Percentiles rank a stretch among this genome's conserved stretches.
Conservation (phyloP, 495 filamentous ascomycete species). For the Hypoxylon subgilvum region DNA sequence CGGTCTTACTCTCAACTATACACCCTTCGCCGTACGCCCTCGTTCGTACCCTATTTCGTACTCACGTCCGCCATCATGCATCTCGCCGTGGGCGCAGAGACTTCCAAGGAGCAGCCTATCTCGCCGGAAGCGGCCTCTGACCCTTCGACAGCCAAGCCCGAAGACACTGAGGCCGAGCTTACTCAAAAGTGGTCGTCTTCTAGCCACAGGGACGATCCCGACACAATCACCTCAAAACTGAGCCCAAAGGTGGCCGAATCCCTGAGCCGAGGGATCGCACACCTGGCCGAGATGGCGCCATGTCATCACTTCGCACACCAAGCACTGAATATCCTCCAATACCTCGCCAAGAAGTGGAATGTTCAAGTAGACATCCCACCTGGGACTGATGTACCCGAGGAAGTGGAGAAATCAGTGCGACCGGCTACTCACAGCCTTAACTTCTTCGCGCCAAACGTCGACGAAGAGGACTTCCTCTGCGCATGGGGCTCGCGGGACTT, state of each 20-base stretch:
- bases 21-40: slow-evolving; percentile 61
- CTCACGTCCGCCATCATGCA: slow-evolving; percentile 65
- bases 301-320: slow-evolving; percentile 66
- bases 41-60: slow-evolving; percentile 65
- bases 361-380: slow-evolving; percentile 53
- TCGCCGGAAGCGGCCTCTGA: slow-evolving; percentile 26
- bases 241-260: slow-evolving; percentile 45
- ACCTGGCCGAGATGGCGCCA: slow-evolving; percentile 61
- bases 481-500: slow-evolving; percentile 34
- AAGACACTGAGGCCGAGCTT: slow-evolving; percentile 15
- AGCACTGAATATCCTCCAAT: slow-evolving; percentile 62
- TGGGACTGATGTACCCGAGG: slow-evolving; percentile 19
- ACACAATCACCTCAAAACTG: slow-evolving; percentile 27
- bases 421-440: slow-evolving; percentile 55
- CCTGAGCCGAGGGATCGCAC: slow-evolving; percentile 53
- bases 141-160: slow-evolving; percentile 36
- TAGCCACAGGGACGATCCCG: slow-evolving; percentile 31
- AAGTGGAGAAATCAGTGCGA: slow-evolving; percentile 39
- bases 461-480: slow-evolving; percentile 49
- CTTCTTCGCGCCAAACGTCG: slow-evolving; percentile 57
- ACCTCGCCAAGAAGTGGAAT: slow-evolving; percentile 62
- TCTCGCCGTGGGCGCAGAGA: slow-evolving; percentile 54
- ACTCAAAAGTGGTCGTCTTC: slow-evolving; percentile 30
- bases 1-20: slow-evolving; percentile 65
- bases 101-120: slow-evolving; percentile 13